Conservation (phyloP, 176 grass and related monocot species). For the Triticum turgidum region DNA sequence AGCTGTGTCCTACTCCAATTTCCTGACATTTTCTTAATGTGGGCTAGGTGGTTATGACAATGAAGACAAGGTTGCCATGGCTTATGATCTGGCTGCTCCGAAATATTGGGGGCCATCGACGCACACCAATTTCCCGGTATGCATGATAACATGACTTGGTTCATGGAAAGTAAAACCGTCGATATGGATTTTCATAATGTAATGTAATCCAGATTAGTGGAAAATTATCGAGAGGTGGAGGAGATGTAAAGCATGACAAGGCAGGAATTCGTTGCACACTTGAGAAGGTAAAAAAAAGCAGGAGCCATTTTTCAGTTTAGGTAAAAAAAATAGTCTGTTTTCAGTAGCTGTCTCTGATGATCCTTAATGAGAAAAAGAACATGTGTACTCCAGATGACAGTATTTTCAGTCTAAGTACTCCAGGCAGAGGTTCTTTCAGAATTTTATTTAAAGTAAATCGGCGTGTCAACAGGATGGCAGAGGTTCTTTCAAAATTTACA, state of each 20-base stretch:
- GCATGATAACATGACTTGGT: background rate
- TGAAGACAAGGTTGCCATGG: slow-evolving; percentile 93
- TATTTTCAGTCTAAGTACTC: too few species aligned
- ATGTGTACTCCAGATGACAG: too few species aligned
- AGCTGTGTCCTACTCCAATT: background rate
- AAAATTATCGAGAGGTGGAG: slow-evolving; percentile 69
- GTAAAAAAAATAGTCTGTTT: too few species aligned
- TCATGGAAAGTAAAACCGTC: background rate
- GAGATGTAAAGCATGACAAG: slow-evolving; percentile 92
- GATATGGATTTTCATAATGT: too few species aligned
- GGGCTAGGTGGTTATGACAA: slow-evolving; percentile 84
- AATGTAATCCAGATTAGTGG: too few species aligned
- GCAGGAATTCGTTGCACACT: slow-evolving; percentile 81
- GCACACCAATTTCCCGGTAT: slow-evolving; percentile 79
- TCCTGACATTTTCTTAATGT: background rate
- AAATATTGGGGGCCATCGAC: slow-evolving; percentile 92
- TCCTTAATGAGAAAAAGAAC: too few species aligned
- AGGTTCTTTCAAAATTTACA: too few species aligned
- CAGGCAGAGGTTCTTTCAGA: too few species aligned
- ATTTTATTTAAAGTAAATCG: too few species aligned
- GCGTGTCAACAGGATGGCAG: too few species aligned
- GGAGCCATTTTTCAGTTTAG: background rate
- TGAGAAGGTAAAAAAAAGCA: slow-evolving; percentile 65
- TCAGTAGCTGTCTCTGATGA: too few species aligned
- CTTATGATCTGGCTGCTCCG: slow-evolving; percentile 89